phyloP scores from a whole-genome alignment of 1,284 basidiomycete genomes.

The Xanthoconium separans region DNA sequence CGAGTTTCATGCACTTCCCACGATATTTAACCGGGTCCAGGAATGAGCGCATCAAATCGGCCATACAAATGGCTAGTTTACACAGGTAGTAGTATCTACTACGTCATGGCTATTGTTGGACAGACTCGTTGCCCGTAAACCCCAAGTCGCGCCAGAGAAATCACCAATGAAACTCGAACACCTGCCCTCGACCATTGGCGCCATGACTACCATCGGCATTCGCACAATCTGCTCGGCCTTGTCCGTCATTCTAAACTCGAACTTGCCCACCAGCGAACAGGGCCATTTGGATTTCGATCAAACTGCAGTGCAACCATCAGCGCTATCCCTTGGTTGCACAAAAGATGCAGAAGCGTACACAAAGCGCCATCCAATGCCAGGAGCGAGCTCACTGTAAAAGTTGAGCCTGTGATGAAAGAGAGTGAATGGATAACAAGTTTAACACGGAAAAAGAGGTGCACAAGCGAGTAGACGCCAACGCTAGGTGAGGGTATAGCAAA shows the following conservation, averaged over 20 bases:
- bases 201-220: too few relatives aligned
- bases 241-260: slow-evolving; percentile 42
- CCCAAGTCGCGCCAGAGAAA: too few relatives aligned
- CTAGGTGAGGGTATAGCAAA: slow-evolving; percentile 22
- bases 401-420: slow-evolving; percentile 39
- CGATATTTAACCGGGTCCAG: too few relatives aligned
- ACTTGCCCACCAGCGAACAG: slow-evolving; percentile 46
- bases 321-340: not conserved
- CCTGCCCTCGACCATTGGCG: too few relatives aligned
- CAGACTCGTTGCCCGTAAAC: too few relatives aligned
- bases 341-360: slow-evolving; percentile 14
- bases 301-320: slow-evolving; percentile 19
- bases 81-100: too few relatives aligned
- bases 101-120: too few relatives aligned
- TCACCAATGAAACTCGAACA: too few relatives aligned
- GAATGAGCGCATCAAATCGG: too few relatives aligned
- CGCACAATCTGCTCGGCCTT: too few relatives aligned
- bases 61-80: too few relatives aligned
- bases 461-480: slow-evolving; percentile 49
- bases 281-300: slow-evolving; percentile 52
- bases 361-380: slow-evolving; percentile 54
- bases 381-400: slow-evolving; percentile 42
- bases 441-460: slow-evolving; percentile 14
- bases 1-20: too few relatives aligned
- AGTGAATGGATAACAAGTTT: not conserved